Percentiles rank a stretch among this genome's conserved stretches.
Conservation (phyloP, 73 alveolate species). For the Stentor roeselii region DNA sequence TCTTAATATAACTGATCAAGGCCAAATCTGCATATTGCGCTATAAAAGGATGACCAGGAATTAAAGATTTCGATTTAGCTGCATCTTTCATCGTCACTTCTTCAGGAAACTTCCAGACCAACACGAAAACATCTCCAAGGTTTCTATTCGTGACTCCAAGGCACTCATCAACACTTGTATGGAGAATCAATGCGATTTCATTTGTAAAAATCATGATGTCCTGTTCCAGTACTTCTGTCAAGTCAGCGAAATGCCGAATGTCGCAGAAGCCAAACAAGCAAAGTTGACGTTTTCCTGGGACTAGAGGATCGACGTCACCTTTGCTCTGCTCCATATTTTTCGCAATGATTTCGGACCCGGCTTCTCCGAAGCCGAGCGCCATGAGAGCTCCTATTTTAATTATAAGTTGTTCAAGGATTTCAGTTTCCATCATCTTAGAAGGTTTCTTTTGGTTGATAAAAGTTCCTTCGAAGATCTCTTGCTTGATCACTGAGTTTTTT, state of each 20-base stretch:
- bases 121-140: slow-evolving; percentile 97
- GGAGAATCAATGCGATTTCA: slow-evolving; percentile 97
- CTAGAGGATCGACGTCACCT: slow-evolving; percentile 98
- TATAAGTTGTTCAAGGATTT: slow-evolving; percentile 87
- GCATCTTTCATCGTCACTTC: slow-evolving; percentile 69
- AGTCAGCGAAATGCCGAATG: slow-evolving; percentile 94
- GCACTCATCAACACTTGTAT: slow-evolving; percentile 78
- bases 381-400: slow-evolving; percentile 93
- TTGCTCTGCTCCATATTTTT: slow-evolving; percentile 81
- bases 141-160: slow-evolving; percentile 97
- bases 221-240: slow-evolving; percentile 96
- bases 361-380: slow-evolving; percentile 98
- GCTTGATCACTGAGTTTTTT: neutral
- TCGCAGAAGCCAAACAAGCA: slow-evolving; percentile 98
- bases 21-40: slow-evolving; percentile 84
- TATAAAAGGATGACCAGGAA: slow-evolving; percentile 55
- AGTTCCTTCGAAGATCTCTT: slow-evolving; percentile 44
- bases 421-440: slow-evolving; percentile 79
- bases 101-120: slow-evolving; percentile 92
- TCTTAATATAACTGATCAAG: slow-evolving; percentile 80
- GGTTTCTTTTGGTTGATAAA: slow-evolving; percentile 31
- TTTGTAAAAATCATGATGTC: slow-evolving; percentile 97
- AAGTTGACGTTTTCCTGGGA: slow-evolving; percentile 88
- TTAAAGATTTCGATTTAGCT: slow-evolving; percentile 43
- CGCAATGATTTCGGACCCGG: slow-evolving; percentile 95